phyloP scores from a whole-genome alignment of 2,329 filamentous ascomycete species.

The Apiospora pterosperma region DNA sequence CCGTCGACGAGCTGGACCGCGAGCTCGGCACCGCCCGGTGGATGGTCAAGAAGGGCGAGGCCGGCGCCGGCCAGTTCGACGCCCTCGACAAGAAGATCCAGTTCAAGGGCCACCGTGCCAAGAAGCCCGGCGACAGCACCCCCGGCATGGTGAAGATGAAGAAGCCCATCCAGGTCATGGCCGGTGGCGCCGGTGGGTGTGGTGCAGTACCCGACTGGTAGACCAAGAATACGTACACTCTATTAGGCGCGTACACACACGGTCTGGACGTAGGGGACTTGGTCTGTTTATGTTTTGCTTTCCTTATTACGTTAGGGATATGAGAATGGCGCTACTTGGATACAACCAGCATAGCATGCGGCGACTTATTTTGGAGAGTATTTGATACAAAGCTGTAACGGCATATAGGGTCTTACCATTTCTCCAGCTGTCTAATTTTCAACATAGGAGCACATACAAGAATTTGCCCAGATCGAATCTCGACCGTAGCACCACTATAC shows the following conservation, averaged over 20 bases:
- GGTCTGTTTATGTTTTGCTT: not conserved
- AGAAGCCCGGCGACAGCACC: slow-evolving; percentile 37
- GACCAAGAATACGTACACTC: not conserved
- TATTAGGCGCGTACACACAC: not conserved
- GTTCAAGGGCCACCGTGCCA: slow-evolving; percentile 40
- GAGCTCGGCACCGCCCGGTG: slow-evolving; percentile 76
- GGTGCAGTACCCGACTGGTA: slow-evolving; percentile 46
- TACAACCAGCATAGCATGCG: not conserved
- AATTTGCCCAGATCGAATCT: not conserved
- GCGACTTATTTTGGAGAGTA: not conserved
- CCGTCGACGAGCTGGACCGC: slow-evolving; percentile 75
- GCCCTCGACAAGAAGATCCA: slow-evolving; percentile 45
- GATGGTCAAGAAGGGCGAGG: slow-evolving; percentile 72
- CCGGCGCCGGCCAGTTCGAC: slow-evolving; percentile 32
- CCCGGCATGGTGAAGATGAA: slow-evolving; percentile 28
- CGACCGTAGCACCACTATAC: not conserved
- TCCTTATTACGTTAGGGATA: not conserved
- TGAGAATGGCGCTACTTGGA: not conserved
- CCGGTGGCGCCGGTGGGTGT: slow-evolving; percentile 30
- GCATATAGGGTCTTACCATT: not conserved
- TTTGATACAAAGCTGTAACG: not conserved
- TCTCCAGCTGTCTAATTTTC: not conserved
- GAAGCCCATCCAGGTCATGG: slow-evolving; percentile 35
- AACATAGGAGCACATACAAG: not conserved
- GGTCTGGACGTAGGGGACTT: not conserved